phyloP scores from a whole-genome alignment of 1,284 basidiomycete genomes.

The Ceratobasidium theobromae region DNA sequence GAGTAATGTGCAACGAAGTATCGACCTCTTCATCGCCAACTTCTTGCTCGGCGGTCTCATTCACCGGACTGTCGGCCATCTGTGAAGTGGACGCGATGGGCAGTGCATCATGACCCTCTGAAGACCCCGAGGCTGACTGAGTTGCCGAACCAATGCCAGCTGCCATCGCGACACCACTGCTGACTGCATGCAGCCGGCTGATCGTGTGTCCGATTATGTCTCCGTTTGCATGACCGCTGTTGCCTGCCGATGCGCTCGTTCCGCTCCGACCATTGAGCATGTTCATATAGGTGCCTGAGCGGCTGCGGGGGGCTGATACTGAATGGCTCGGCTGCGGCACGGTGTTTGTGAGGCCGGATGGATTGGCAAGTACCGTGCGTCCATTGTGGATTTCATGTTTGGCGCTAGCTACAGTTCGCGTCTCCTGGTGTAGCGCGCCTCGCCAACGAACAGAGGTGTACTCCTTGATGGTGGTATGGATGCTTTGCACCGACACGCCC shows the following conservation, averaged over 20 bases:
- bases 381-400: constrained; percentile 74
- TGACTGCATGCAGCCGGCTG: constrained; percentile 21
- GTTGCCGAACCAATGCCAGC: not conserved
- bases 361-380: constrained; percentile 50
- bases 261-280: constrained; percentile 1
- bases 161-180: constrained; percentile 14
- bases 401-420: constrained; percentile 60
- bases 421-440: constrained; percentile 61
- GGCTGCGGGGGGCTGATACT: constrained; percentile 26
- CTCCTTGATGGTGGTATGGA: constrained; percentile 75
- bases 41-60: constrained; percentile 36
- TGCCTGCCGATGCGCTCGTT: not conserved
- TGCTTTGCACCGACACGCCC: constrained; percentile 70
- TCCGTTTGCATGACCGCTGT: constrained; percentile 3
- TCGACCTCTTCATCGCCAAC: constrained; percentile 50
- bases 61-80: constrained; percentile 4
- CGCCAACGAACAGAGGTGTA: constrained; percentile 64
- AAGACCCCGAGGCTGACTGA: constrained; percentile 5
- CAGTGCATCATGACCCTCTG: constrained; percentile 10
- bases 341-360: constrained; percentile 38
- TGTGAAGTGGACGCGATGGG: constrained; percentile 18
- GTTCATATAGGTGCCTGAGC: constrained; percentile 7
- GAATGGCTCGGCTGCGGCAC: constrained; percentile 39
- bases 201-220: constrained; percentile 22
- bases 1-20: constrained; percentile 47